phyloP scores from a whole-genome alignment of 2,329 filamentous ascomycete species.

The Rutstroemia sp. region DNA sequence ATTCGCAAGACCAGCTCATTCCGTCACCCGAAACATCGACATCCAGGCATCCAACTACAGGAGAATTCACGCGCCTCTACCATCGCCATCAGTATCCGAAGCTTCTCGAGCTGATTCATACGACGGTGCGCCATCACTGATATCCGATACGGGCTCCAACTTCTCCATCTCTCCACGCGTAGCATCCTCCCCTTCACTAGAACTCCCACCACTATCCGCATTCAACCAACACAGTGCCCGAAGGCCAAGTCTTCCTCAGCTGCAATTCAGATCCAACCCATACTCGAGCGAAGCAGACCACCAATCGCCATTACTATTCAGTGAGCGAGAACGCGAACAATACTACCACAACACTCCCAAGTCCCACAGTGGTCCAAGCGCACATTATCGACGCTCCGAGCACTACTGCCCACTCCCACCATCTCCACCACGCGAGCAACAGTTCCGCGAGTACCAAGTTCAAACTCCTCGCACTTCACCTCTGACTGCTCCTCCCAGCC shows the following conservation, averaged over 20 bases:
- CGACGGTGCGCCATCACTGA: constrained; percentile 58
- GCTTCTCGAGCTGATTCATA: constrained; percentile 49
- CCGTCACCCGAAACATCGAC: constrained; percentile 9
- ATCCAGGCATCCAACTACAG: constrained; percentile 27
- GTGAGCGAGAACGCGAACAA: constrained; percentile 20
- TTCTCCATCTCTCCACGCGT: constrained; percentile 50
- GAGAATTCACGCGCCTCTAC: constrained; percentile 48
- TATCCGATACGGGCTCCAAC: constrained; percentile 61
- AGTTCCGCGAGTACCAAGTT: constrained; percentile 4
- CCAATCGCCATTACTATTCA: constrained; percentile 5
- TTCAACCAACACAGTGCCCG: constrained; percentile 16
- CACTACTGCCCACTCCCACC: constrained; percentile 10
- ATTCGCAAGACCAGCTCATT: constrained; percentile 19
- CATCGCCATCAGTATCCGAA: constrained; percentile 57
- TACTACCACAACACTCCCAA: constrained; percentile 13
- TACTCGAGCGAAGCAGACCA: neutral
- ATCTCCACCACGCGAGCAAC: constrained; percentile 10
- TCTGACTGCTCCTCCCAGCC: constrained; percentile 26
- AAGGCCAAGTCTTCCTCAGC: constrained; percentile 25
- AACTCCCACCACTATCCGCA: constrained; percentile 25
- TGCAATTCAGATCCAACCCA: constrained; percentile 20
- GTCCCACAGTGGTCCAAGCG: constrained; percentile 18
- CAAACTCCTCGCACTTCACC: constrained; percentile 16
- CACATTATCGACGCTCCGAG: constrained; percentile 6
- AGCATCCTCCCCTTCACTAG: constrained; percentile 25